These are phyloP conservation scores for Ophiostoma tasmaniense DNA, from an alignment of 2,329 filamentous ascomycete genomes.

Conservation along the genomic window DNA sequence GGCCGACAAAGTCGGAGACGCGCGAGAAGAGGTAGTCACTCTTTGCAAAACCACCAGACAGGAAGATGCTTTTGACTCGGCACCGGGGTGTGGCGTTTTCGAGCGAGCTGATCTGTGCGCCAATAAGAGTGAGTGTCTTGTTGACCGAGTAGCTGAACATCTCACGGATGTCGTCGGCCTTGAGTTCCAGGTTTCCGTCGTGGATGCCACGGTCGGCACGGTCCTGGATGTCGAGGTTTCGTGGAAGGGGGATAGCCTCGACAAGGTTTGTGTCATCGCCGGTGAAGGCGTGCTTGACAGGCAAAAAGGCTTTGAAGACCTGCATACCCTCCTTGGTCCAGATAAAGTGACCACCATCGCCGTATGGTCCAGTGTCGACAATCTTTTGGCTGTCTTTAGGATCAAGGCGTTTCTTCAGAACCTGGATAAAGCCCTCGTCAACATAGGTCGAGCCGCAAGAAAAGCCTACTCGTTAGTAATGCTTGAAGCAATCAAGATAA, in stretches of 20 bases:
- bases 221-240: conserved; percentile 19
- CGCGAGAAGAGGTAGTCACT: conserved; percentile 22
- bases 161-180: conserved; percentile 18
- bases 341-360: conserved; percentile 23
- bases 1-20: conserved; percentile 19
- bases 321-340: conserved; percentile 22
- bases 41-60: conserved; percentile 24
- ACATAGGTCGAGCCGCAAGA: conserved; percentile 24
- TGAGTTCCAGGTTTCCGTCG: conserved; percentile 18
- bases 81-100: conserved; percentile 16
- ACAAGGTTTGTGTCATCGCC: conserved; percentile 18
- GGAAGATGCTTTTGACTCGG: conserved; percentile 23
- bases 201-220: conserved; percentile 18
- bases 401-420: conserved; percentile 20
- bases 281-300: conserved; percentile 24
- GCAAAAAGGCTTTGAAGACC: conserved; percentile 23
- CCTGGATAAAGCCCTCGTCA: conserved; percentile 21
- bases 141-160: conserved; percentile 23
- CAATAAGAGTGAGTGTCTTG: conserved; percentile 22
- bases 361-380: conserved; percentile 17
- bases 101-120: conserved; percentile 19
- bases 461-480: conserved; percentile 13
- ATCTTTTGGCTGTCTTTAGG: conserved; percentile 21
- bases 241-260: conserved; percentile 19
- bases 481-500: not conserved